These are phyloP conservation scores for Candolleomyces efflorescens DNA, from an alignment of 768 basidiomycete species.

Conservation along the genomic window DNA sequence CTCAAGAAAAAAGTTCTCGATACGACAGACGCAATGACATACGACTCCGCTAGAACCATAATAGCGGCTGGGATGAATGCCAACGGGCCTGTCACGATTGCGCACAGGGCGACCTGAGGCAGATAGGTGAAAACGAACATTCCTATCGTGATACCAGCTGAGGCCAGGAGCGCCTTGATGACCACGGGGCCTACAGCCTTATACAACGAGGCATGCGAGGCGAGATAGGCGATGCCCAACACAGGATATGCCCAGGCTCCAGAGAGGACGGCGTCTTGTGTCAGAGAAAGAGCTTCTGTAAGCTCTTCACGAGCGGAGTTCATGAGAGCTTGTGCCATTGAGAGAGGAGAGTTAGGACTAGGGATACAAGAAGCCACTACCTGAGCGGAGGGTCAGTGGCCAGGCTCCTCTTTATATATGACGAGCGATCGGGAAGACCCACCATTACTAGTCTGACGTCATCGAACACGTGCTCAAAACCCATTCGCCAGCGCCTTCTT, in stretches of 20 bases:
- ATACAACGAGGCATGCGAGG: conserved; percentile 32
- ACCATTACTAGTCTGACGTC: conserved; percentile 17
- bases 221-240: conserved; percentile 31
- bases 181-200: conserved; percentile 32
- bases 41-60: conserved; percentile 41
- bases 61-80: conserved; percentile 51
- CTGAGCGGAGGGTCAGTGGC: neutral
- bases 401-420: neutral
- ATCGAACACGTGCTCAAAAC: conserved; percentile 17
- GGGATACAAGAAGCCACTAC: neutral
- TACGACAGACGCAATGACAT: conserved; percentile 30
- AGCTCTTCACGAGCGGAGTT: conserved; percentile 3
- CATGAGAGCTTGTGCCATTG: conserved; percentile 6
- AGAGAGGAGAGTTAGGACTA: neutral
- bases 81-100: conserved; percentile 60
- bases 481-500: conserved; percentile 52
- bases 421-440: neutral
- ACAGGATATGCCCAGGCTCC: conserved; percentile 36
- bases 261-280: conserved; percentile 29
- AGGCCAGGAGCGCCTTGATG: conserved; percentile 33
- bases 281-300: conserved; percentile 15
- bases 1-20: conserved; percentile 32
- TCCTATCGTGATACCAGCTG: conserved; percentile 34
- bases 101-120: conserved; percentile 62
- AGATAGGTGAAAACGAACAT: conserved; percentile 59